phyloP scores from a whole-genome alignment of 106 monocot species.

The Posidonia australis region DNA sequence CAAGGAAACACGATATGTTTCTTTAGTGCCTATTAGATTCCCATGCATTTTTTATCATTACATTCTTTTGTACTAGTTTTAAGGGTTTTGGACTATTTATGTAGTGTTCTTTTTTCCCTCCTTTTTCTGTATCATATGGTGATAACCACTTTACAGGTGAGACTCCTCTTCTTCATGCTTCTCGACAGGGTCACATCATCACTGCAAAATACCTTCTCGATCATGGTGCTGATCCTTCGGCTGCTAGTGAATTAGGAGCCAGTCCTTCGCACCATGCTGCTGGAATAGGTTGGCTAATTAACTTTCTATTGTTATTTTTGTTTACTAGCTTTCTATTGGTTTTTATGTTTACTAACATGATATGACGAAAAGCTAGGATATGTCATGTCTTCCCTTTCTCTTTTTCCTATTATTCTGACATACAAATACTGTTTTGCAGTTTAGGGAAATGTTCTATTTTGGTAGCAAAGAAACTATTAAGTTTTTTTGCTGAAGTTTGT shows the following conservation, averaged over 20 bases:
- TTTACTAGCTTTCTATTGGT: neutral
- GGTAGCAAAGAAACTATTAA: no score
- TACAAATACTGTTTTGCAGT: no score
- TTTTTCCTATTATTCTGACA: no score
- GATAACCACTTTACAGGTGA: slow-evolving; percentile 46
- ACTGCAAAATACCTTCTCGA: slow-evolving; percentile 72
- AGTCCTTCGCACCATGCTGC: slow-evolving; percentile 88
- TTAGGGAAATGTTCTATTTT: no score
- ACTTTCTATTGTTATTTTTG: neutral
- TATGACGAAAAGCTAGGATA: neutral
- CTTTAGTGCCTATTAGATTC: no score
- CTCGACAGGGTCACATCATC: slow-evolving; percentile 56
- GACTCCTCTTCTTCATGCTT: slow-evolving; percentile 89
- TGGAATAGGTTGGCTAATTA: slow-evolving; percentile 53
- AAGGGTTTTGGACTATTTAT: no score
- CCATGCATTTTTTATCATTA: no score
- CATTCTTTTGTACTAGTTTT: no score
- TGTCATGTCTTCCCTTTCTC: no score
- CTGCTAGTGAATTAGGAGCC: slow-evolving; percentile 61
- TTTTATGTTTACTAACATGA: neutral
- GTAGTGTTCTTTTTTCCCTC: no score
- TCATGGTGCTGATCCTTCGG: slow-evolving; percentile 66
- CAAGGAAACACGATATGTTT: no score
- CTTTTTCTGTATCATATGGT: neutral
- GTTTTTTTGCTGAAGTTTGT: no score